These are phyloP conservation scores for Canariomyces notabilis DNA, from an alignment of 2,329 filamentous ascomycete species.

Conservation along the genomic window DNA sequence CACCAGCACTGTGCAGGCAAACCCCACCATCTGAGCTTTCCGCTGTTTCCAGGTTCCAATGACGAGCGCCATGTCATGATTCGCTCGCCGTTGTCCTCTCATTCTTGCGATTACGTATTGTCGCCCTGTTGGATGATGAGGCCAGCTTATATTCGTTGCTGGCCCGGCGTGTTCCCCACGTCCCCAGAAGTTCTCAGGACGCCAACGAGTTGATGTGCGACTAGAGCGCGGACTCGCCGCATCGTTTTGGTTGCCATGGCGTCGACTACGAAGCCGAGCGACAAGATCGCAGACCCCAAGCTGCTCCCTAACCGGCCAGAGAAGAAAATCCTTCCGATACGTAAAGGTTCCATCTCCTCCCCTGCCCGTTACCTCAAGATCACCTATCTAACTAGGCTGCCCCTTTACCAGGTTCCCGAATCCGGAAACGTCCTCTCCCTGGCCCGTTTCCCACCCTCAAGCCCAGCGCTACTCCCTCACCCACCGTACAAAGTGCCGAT, in stretches of 20 bases:
- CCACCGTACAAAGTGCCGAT: conserved; percentile 18
- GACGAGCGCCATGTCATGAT: too few species aligned
- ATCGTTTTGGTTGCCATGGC: too few species aligned
- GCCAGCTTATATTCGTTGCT: background rate
- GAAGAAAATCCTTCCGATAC: conserved; percentile 34
- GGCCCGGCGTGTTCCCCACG: too few species aligned
- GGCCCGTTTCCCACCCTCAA: conserved; percentile 8
- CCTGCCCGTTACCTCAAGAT: background rate
- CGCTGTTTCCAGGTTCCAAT: too few species aligned
- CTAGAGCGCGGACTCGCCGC: too few species aligned
- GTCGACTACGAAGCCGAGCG: background rate
- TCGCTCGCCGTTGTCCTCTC: too few species aligned
- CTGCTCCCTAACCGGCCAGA: conserved; percentile 22
- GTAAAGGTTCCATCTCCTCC: conserved; percentile 24
- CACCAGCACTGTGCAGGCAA: conserved; percentile 9
- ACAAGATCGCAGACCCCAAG: background rate
- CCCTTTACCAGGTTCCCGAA: conserved; percentile 34
- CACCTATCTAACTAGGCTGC: background rate
- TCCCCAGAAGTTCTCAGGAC: too few species aligned
- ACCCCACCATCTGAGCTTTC: background rate
- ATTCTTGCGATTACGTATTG: too few species aligned
- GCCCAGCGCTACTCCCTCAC: conserved; percentile 25
- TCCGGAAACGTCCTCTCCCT: conserved; percentile 44
- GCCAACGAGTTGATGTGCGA: too few species aligned
- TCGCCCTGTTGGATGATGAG: too few species aligned